Evolutionary conservation across 768 basidiomycete genomes (phyloP).

Genomic region (Lyophyllum decastes): DNA sequence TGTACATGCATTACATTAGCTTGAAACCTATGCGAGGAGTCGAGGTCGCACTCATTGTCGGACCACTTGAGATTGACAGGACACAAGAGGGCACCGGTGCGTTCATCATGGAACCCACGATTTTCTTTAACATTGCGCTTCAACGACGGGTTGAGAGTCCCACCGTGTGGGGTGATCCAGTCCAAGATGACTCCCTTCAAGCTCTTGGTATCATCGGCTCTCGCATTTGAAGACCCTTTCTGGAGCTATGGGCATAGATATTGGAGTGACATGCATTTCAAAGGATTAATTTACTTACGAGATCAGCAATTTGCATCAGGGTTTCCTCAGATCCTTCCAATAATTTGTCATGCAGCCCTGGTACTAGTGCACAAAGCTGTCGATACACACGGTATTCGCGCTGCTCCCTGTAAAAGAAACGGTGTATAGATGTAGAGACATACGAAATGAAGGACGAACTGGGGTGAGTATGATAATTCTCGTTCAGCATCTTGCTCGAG

Average conservation of each 20-base stretch:
- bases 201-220: no score
- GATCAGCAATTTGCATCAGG: conserved; percentile 15
- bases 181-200: conserved; percentile 19
- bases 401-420: no score
- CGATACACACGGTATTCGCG: no score
- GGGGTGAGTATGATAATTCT: no score
- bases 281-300: conserved; percentile 11
- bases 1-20: not conserved
- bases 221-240: conserved; percentile 20
- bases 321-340: conserved; percentile 20
- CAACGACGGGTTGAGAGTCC: conserved; percentile 11
- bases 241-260: conserved; percentile 19
- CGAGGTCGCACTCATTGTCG: conserved; percentile 6
- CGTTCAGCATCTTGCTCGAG: not conserved
- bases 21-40: not conserved
- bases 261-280: not conserved
- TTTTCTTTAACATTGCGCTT: conserved; percentile 9
- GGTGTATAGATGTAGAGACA: no score
- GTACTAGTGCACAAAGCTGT: conserved; percentile 1
- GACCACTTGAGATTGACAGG: conserved; percentile 12
- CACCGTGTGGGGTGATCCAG: conserved; percentile 24
- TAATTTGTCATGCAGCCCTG: conserved; percentile 9
- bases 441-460: no score
- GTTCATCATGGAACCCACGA: conserved; percentile 11
- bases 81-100: conserved; percentile 18